Base-by-base conservation (phyloP, 1,284 basidiomycete genomes). In the Pseudozyma sp. region DNA sequence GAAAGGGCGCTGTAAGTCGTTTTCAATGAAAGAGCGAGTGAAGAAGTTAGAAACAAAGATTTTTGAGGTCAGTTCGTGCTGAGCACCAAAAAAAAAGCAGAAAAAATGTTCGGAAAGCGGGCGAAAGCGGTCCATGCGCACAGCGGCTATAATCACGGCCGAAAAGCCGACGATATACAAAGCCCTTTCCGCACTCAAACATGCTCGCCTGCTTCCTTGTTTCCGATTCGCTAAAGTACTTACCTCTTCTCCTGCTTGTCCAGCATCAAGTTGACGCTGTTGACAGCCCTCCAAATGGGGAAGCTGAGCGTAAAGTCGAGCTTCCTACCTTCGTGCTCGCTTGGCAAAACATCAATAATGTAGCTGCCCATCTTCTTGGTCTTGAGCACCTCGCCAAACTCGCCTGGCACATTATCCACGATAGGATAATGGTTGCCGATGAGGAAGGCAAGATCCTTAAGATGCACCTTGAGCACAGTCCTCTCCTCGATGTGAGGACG, bases 401-500 rank as follows among this genome's bases (percentile, higher is more conserved):
- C 64, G 18, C 76, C 81, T 0, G 79, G 79, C 13, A 83, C 59
- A n/a, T 57, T 62, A 44, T 79, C 77, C 19, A 82, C 52, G 34
- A 76, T 65, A 0, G 82, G 83, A 50, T 82, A 84, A 62, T 81
- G 77, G 47, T 79, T 48, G 21, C 56, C 75, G 67, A 86, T 82
- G 52, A 98, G 83, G 39, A 88, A 88, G 84, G 87, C 90, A 68
- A 99, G 85, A 51, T 90, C 88, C 10, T 84, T 85, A 40, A 93
- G 76, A 58, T 90, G 88, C 1, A 88, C 90, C 8, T 86, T 86
- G 52, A 94, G 84, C 69, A 98, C 90, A 10, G 89, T 87, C 42
- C 86, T 86, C 6, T 89, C 87, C 18, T 91, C 88, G 57, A 95
- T 86, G 84, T 91, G 94, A 0, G 93, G 92, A 19, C 95, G 86